phyloP scores from a whole-genome alignment of 805 yeast species.

The Sungouiozyma intestinalis region DNA sequence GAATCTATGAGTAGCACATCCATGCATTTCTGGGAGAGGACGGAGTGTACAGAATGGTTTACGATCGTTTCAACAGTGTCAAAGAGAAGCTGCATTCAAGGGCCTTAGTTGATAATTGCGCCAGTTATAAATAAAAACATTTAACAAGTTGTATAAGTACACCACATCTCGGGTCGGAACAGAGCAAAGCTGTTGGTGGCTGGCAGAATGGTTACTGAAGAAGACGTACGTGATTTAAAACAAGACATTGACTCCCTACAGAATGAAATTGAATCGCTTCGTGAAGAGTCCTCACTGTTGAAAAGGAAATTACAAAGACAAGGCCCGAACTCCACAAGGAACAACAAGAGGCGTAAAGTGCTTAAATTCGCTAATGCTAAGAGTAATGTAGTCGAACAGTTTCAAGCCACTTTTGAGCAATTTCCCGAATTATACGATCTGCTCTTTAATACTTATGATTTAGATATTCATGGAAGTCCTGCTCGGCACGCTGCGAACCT shows the following conservation, averaged over 20 bases:
- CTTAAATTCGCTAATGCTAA: background rate
- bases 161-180: too few relatives aligned
- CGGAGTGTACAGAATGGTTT: too few relatives aligned
- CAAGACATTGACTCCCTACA: slow-evolving; percentile 30
- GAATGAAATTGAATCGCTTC: slow-evolving; percentile 20
- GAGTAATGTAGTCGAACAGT: slow-evolving; percentile 11
- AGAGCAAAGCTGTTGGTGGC: too few relatives aligned
- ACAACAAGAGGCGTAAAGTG: slow-evolving; percentile 2
- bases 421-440: slow-evolving; percentile 18
- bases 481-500: background rate
- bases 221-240: slow-evolving; percentile 20
- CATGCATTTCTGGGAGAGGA: too few relatives aligned
- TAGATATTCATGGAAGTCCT: background rate
- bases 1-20: too few relatives aligned
- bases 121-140: too few relatives aligned
- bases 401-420: slow-evolving; percentile 12
- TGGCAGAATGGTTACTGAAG: background rate
- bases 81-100: too few relatives aligned
- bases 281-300: slow-evolving; percentile 8
- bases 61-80: too few relatives aligned
- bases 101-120: too few relatives aligned
- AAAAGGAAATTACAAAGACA: slow-evolving; percentile 3
- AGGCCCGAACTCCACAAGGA: background rate
- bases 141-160: too few relatives aligned
- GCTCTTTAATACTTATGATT: slow-evolving; percentile 6